phyloP scores from a whole-genome alignment of 1,139 yeast species.

The Wickerhamomyces sp. region DNA sequence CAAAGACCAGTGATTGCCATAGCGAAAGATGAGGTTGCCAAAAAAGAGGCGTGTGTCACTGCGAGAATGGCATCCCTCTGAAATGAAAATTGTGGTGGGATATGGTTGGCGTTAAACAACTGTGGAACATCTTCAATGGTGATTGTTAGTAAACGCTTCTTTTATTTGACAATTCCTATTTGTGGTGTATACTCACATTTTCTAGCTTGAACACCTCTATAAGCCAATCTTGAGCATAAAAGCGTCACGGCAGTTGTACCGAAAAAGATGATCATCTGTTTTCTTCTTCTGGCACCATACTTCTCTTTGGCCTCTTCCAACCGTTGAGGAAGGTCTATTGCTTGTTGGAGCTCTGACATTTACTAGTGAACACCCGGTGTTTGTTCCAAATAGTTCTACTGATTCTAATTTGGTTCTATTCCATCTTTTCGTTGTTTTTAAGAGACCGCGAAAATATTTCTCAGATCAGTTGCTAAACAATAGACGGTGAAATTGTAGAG shows the following conservation, averaged over 20 bases:
- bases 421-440: no score
- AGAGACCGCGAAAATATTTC: no score
- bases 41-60: slow-evolving; percentile 71
- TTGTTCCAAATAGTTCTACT: no score
- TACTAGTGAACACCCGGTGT: no score
- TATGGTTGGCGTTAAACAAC: slow-evolving; percentile 79
- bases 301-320: slow-evolving; percentile 11
- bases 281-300: slow-evolving; percentile 47
- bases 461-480: no score
- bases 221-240: slow-evolving; percentile 67
- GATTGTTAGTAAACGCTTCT: slow-evolving; percentile 1
- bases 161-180: not conserved
- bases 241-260: slow-evolving; percentile 71
- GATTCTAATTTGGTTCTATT: not conserved
- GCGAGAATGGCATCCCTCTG: slow-evolving; percentile 86
- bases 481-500: no score
- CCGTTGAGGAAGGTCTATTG: slow-evolving; percentile 12
- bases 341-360: slow-evolving; percentile 13
- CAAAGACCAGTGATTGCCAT: slow-evolving; percentile 72
- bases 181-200: slow-evolving; percentile 42
- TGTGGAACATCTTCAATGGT: slow-evolving; percentile 51
- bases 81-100: slow-evolving; percentile 77
- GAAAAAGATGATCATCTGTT: slow-evolving; percentile 68
- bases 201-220: slow-evolving; percentile 66
- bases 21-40: slow-evolving; percentile 68